These are phyloP conservation scores for Sporothrix curviconia DNA, from an alignment of 2,329 filamentous ascomycete genomes.

Conservation along the genomic window DNA sequence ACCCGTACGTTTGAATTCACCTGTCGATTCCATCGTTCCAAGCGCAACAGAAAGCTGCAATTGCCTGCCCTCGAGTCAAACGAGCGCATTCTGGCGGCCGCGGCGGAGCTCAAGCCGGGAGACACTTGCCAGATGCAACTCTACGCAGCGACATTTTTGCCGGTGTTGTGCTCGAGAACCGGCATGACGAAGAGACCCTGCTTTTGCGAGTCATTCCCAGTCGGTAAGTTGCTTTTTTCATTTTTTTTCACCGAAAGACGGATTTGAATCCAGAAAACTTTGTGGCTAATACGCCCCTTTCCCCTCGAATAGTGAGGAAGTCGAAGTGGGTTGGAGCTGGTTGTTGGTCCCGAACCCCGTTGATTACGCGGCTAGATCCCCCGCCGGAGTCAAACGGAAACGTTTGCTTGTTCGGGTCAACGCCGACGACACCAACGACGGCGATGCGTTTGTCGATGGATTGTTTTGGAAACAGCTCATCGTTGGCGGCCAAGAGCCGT, in stretches of 20 bases:
- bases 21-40: constrained; percentile 87
- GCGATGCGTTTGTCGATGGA: constrained; percentile 60
- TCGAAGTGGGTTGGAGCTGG: constrained; percentile 83
- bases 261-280: background rate
- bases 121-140: constrained; percentile 85
- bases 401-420: too few relatives aligned
- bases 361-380: constrained; percentile 50
- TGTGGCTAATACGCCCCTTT: background rate
- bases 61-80: constrained; percentile 64
- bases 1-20: constrained; percentile 90
- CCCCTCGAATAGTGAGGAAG: constrained; percentile 55
- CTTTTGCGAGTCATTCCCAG: constrained; percentile 78
- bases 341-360: constrained; percentile 64
- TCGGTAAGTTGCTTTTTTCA: constrained; percentile 51
- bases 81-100: constrained; percentile 60
- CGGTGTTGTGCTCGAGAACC: constrained; percentile 79
- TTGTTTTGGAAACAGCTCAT: constrained; percentile 78
- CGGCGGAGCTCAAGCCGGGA: constrained; percentile 60
- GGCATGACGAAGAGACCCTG: constrained; percentile 65
- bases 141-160: constrained; percentile 81
- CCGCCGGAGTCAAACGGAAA: too few relatives aligned
- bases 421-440: constrained; percentile 61
- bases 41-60: constrained; percentile 71
- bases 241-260: background rate
- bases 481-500: constrained; percentile 41